These are phyloP conservation scores for Pichia heedii DNA, from an alignment of 805 yeast species.

Conservation along the genomic window DNA sequence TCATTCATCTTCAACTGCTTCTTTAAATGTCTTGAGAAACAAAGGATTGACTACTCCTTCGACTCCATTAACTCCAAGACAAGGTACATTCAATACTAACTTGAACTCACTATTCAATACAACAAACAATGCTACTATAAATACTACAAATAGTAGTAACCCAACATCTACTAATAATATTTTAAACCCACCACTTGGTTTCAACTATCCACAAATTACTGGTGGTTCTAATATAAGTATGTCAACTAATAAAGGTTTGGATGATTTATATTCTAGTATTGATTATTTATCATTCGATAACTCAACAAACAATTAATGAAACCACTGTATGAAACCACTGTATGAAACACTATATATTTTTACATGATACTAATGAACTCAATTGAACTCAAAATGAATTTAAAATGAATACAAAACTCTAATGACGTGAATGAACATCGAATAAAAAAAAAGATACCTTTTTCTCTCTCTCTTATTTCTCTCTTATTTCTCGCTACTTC, in stretches of 20 bases:
- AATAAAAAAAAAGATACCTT: too few species aligned
- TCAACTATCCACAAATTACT: conserved; percentile 21
- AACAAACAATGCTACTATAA: neutral
- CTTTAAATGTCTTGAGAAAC: conserved; percentile 21
- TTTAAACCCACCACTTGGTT: conserved; percentile 6
- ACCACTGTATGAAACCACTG: too few species aligned
- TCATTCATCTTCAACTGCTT: conserved; percentile 26
- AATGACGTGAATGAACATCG: too few species aligned
- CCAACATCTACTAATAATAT: neutral
- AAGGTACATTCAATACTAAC: conserved; percentile 6
- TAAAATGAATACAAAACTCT: too few species aligned
- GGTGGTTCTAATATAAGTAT: conserved; percentile 19
- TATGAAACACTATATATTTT: too few species aligned
- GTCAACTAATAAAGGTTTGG: conserved; percentile 14
- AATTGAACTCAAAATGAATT: too few species aligned
- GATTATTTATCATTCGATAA: conserved; percentile 21
- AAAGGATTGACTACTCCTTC: conserved; percentile 19
- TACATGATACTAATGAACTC: too few species aligned
- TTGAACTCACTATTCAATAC: neutral
- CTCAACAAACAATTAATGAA: neutral
- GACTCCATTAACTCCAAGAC: conserved; percentile 14
- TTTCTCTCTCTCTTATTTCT: too few species aligned
- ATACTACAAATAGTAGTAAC: conserved; percentile 1
- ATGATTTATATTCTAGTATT: conserved; percentile 22
- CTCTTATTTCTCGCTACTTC: too few species aligned